Evolutionary conservation across 345 rosid genomes (phyloP), one percentile per base, ranked within the genome.

Genomic region (Psidium friedrichsthalianum): DNA sequence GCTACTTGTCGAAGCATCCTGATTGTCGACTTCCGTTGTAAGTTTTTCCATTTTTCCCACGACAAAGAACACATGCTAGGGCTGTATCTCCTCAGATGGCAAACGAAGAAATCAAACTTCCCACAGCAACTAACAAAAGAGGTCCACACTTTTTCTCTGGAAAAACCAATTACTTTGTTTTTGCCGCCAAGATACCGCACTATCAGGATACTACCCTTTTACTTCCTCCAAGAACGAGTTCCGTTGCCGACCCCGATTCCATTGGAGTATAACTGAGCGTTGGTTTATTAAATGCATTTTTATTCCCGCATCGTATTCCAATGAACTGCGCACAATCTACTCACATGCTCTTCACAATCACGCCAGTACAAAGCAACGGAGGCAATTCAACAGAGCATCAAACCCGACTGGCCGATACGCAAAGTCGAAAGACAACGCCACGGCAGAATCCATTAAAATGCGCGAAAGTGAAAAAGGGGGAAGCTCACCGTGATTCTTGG

Each of bases 401-500:
- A 69, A 7, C 47, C 57, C 57, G 8, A 20, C 8, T 21, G 25
- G 57, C 25, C 57, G 24, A 21, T 7, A 55, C 10, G 25, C 57
- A 20, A 21, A 20, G 57, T 21, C 25, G 57, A 21, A 55, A 55
- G 47, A 74, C 6, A 25, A 21, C 36, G 55, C 32, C 27, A 6
- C 83, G 56, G 27, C 83, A 13, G 56, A 82, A 51, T 0, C 56
- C 40, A 6, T 21, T 21, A 24, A 80, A 40, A 5, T 42, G 8
- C 5, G 42, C 6, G 22, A 15, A 11, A 56, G 12, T 18, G 64
- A 36, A 52, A 8, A 53, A 51, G 52, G 74, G 18, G 56, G 20
- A 32, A 40, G 82, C 49, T 86, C 92, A 96, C 97, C 96, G 74
- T 91, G 91, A 57, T 86, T 82, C 49, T 90, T 91, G 93, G 94